Conservation (phyloP, 2,329 filamentous ascomycete genomes). For the Phaeosphaeriaceae sp. region DNA sequence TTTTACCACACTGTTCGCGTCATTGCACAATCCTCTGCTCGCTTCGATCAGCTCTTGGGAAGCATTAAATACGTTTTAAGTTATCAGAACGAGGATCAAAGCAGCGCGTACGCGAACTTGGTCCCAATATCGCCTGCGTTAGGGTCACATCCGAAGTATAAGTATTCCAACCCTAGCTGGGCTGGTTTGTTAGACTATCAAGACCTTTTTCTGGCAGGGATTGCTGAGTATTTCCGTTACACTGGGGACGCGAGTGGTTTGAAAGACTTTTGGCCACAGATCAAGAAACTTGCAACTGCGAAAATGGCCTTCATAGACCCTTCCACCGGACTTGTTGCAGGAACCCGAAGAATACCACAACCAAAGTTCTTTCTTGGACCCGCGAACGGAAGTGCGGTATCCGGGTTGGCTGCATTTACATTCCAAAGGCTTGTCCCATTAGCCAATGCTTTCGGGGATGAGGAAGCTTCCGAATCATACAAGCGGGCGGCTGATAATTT, state of each 20-base stretch:
- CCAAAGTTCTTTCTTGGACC: slow-evolving; percentile 32
- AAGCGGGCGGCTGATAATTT: slow-evolving; percentile 24
- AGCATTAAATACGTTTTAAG: slow-evolving; percentile 35
- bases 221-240: slow-evolving; percentile 35
- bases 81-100: slow-evolving; percentile 9
- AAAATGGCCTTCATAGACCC: slow-evolving; percentile 36
- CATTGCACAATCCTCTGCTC: slow-evolving; percentile 44
- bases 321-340: slow-evolving; percentile 30
- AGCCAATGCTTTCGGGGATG: slow-evolving; percentile 41
- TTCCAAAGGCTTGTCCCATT: slow-evolving; percentile 33
- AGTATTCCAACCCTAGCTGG: slow-evolving; percentile 1
- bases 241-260: slow-evolving; percentile 26
- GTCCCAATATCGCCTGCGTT: slow-evolving; percentile 16
- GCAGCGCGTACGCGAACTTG: slow-evolving; percentile 7
- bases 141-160: slow-evolving; percentile 9
- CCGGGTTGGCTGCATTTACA: slow-evolving; percentile 32
- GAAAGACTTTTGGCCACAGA: slow-evolving; percentile 26
- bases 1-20: slow-evolving; percentile 52
- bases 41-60: slow-evolving; percentile 45
- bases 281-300: slow-evolving; percentile 28
- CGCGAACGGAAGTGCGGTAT: slow-evolving; percentile 37
- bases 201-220: slow-evolving; percentile 34
- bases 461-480: slow-evolving; percentile 20
- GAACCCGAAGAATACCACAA: slow-evolving; percentile 4
- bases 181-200: slow-evolving; percentile 38